phyloP scores from a whole-genome alignment of 164 flowering plant genomes.

The Sextonia rubra region DNA sequence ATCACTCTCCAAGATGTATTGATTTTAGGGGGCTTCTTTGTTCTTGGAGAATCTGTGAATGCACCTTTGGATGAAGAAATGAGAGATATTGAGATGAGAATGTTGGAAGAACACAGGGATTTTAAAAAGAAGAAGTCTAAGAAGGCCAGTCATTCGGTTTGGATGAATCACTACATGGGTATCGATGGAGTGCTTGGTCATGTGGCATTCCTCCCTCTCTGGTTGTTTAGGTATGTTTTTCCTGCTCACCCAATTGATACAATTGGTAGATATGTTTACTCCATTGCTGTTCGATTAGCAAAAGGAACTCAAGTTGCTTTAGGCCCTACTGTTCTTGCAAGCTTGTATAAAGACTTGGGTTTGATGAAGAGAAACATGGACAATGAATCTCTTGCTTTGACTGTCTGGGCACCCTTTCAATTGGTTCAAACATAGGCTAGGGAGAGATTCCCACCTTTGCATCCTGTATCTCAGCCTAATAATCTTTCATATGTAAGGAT shows the following conservation, averaged over 20 bases:
- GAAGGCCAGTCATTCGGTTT: neutral
- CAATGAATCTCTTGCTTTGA: neutral
- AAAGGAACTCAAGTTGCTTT: slow-evolving; percentile 45
- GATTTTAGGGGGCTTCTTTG: slow-evolving; percentile 30
- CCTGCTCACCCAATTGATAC: neutral
- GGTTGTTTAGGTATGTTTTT: slow-evolving; percentile 39
- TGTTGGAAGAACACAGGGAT: neutral
- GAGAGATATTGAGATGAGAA: neutral
- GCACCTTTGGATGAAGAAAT: slow-evolving; percentile 1
- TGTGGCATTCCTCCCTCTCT: slow-evolving; percentile 32
- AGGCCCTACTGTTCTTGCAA: slow-evolving; percentile 49
- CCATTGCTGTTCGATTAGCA: slow-evolving; percentile 35
- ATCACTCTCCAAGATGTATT: slow-evolving; percentile 32
- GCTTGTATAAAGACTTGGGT: slow-evolving; percentile 38
- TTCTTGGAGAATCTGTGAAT: slow-evolving; percentile 23
- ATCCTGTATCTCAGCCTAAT: slow-evolving; percentile 12
- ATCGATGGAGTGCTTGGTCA: slow-evolving; percentile 23
- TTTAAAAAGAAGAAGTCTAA: neutral
- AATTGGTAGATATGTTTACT: slow-evolving; percentile 14
- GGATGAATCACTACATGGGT: slow-evolving; percentile 23
- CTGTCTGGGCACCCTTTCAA: slow-evolving; percentile 24
- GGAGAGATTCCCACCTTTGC: slow-evolving; percentile 27
- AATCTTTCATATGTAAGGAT: neutral
- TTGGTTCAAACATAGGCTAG: slow-evolving; percentile 30
- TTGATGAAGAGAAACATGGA: slow-evolving; percentile 12